Evolutionary conservation across 2,329 filamentous ascomycete species (phyloP).

Genomic region (Fusarium sp.): DNA sequence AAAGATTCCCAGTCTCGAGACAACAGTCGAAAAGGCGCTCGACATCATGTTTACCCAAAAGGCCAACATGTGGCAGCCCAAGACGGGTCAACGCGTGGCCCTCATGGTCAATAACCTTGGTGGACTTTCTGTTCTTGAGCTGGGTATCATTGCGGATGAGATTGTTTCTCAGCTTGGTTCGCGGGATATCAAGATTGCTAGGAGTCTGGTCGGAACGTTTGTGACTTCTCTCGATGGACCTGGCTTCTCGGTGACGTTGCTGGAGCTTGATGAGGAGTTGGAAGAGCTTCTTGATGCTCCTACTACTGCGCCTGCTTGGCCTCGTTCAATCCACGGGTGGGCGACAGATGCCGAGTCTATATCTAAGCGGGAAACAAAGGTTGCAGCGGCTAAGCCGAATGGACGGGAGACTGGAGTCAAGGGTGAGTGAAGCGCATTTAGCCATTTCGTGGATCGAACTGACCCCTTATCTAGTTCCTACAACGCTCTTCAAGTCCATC

Average conservation of each 20-base stretch:
- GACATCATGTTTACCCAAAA: slow-evolving; percentile 41
- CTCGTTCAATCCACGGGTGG: slow-evolving; percentile 38
- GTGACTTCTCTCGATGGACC: slow-evolving; percentile 41
- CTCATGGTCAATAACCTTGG: slow-evolving; percentile 44
- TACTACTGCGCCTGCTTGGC: slow-evolving; percentile 41
- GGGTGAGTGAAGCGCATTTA: slow-evolving; percentile 4
- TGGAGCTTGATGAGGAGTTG: slow-evolving; percentile 38
- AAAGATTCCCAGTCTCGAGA: slow-evolving; percentile 24
- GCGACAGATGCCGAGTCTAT: slow-evolving; percentile 27
- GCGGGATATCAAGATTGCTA: slow-evolving; percentile 21
- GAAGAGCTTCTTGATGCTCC: slow-evolving; percentile 34
- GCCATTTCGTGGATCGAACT: not conserved
- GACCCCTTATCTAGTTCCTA: slow-evolving; percentile 22
- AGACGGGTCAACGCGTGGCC: slow-evolving; percentile 23
- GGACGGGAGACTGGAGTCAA: slow-evolving; percentile 34
- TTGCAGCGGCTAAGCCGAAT: slow-evolving; percentile 9
- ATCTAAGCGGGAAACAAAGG: slow-evolving; percentile 22
- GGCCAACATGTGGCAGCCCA: slow-evolving; percentile 40
- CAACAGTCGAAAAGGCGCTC: slow-evolving; percentile 32
- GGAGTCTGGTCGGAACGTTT: slow-evolving; percentile 39
- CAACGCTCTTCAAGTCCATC: slow-evolving; percentile 32
- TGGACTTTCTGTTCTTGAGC: slow-evolving; percentile 40
- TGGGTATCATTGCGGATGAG: slow-evolving; percentile 41
- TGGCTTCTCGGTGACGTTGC: slow-evolving; percentile 39
- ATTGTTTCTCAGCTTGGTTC: slow-evolving; percentile 29